Conservation (phyloP, 371 early-diverging fungal genomes). For the Rhizomucor pusillus region DNA sequence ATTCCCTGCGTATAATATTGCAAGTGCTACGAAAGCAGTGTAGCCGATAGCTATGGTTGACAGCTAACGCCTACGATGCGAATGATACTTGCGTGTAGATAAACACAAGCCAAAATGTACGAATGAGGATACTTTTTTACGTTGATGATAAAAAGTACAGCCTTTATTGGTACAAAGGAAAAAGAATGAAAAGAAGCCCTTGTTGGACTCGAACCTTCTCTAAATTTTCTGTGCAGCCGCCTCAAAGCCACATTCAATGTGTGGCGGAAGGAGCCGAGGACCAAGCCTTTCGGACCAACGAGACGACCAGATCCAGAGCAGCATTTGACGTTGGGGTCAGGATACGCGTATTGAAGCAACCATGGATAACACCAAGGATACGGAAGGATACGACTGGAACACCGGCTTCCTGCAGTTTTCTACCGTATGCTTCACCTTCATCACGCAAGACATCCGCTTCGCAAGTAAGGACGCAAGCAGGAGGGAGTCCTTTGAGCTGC, state of each 20-base stretch:
- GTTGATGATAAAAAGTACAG: no score
- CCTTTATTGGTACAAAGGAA: no score
- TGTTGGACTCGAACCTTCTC: no score
- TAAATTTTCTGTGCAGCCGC: no score
- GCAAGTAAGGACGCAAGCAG: slow-evolving; percentile 17
- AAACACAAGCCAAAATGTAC: neutral
- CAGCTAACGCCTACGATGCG: slow-evolving; percentile 5
- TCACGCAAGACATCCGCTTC: slow-evolving; percentile 25
- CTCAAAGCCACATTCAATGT: no score
- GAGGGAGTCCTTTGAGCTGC: slow-evolving; percentile 26
- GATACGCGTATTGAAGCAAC: neutral
- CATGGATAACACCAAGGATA: neutral
- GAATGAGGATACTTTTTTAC: no score
- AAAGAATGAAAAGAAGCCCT: no score
- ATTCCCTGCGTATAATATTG: slow-evolving; percentile 4
- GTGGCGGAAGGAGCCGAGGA: no score
- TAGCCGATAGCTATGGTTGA: slow-evolving; percentile 5
- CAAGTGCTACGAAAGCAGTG: slow-evolving; percentile 9
- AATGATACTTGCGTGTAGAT: slow-evolving; percentile 11
- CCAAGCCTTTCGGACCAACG: no score
- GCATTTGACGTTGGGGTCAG: neutral
- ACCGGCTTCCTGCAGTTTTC: neutral
- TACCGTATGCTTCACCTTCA: slow-evolving; percentile 25
- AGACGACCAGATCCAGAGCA: no score
- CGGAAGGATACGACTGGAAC: slow-evolving; percentile 2